These are phyloP conservation scores for Nakazawaea holstii DNA, from an alignment of 805 yeast species.

Conservation along the genomic window DNA sequence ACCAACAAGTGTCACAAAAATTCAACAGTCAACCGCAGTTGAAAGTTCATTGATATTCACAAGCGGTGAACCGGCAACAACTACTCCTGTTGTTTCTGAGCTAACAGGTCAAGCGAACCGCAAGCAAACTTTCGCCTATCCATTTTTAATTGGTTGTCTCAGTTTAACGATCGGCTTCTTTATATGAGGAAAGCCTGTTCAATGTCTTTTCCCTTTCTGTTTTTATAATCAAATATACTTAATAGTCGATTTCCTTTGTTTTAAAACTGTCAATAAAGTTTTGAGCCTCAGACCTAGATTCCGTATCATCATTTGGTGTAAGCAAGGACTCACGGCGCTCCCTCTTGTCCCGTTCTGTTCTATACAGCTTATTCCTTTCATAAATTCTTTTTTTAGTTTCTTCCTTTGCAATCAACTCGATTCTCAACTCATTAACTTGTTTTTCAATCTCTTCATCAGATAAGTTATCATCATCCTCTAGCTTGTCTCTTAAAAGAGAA, in stretches of 20 bases:
- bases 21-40: too few species aligned
- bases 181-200: too few species aligned
- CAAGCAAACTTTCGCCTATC: too few species aligned
- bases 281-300: slow-evolving; percentile 9
- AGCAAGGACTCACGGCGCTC: background rate
- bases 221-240: background rate
- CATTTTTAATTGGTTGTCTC: too few species aligned
- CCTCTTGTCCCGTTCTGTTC: background rate
- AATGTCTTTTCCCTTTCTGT: too few species aligned
- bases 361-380: background rate
- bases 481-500: slow-evolving; percentile 42
- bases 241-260: slow-evolving; percentile 4
- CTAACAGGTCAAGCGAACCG: too few species aligned
- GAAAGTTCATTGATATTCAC: too few species aligned
- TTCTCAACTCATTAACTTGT: slow-evolving; percentile 23
- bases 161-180: too few species aligned
- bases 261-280: slow-evolving; percentile 11
- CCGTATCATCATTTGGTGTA: background rate
- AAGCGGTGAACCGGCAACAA: too few species aligned
- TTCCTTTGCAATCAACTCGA: slow-evolving; percentile 11
- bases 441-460: slow-evolving; percentile 31
- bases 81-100: too few species aligned
- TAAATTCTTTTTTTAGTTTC: background rate
- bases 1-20: too few species aligned
- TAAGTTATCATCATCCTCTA: slow-evolving; percentile 41